Conservation (phyloP, 106 monocot genomes). For the Acorus gramineus region DNA sequence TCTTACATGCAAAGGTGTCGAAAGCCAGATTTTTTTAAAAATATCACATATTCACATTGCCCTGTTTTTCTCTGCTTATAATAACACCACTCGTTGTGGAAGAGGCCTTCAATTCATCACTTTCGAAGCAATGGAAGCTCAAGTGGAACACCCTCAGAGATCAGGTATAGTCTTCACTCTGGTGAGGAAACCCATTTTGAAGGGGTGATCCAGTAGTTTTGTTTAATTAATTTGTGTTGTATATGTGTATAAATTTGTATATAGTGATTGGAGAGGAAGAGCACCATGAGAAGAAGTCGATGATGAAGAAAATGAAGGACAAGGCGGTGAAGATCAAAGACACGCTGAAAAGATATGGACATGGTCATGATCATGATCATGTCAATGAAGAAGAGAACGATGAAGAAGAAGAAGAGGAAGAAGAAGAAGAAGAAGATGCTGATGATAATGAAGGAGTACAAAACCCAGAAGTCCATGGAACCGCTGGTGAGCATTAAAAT, state of each 20-base stretch:
- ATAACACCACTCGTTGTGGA: too few relatives aligned
- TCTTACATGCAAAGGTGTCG: too few relatives aligned
- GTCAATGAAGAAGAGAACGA: neutral
- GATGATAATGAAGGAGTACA: constrained; percentile 15
- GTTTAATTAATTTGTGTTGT: too few relatives aligned
- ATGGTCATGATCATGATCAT: neutral
- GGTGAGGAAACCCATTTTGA: neutral
- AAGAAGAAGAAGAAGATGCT: constrained; percentile 26
- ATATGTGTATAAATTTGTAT: neutral
- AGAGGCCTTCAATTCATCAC: too few relatives aligned
- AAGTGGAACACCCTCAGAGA: too few relatives aligned
- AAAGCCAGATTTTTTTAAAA: too few relatives aligned
- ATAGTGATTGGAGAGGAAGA: constrained; percentile 16
- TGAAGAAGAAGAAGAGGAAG: constrained; percentile 19
- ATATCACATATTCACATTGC: too few relatives aligned
- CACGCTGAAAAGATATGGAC: constrained; percentile 15
- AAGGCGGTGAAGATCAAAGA: constrained; percentile 52
- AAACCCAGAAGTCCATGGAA: constrained; percentile 28
- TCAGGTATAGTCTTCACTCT: too few relatives aligned
- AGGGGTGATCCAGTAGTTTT: neutral
- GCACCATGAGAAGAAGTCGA: constrained; percentile 34
- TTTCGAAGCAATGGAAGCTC: too few relatives aligned
- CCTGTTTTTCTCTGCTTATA: too few relatives aligned
- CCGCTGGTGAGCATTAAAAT: constrained; percentile 17
- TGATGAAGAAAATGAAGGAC: constrained; percentile 40